Conservation (phyloP, 148 eudicot species). For the Camellia sinensis region DNA sequence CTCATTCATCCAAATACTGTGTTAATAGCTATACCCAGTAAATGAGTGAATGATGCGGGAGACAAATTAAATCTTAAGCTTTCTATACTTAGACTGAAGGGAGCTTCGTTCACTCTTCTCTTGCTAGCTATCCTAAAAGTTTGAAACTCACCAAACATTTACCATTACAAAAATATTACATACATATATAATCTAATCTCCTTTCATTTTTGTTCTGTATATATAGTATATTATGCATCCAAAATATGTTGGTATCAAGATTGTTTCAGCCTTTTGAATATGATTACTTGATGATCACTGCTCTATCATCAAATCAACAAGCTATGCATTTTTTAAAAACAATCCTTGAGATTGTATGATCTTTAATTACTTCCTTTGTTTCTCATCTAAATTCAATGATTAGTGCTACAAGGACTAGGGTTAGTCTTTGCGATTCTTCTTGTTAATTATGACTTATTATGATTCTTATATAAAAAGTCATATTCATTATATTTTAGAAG, state of each 20-base stretch:
- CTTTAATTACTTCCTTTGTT: no score
- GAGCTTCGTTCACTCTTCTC: slow-evolving; percentile 53
- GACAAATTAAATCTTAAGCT: slow-evolving; percentile 58
- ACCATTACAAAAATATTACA: neutral
- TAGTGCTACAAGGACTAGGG: neutral
- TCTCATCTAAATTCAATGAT: no score
- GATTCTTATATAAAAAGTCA: no score
- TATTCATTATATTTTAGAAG: no score
- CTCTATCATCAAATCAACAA: neutral
- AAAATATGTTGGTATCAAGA: no score
- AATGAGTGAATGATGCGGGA: slow-evolving; percentile 82
- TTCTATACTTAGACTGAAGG: slow-evolving; percentile 80
- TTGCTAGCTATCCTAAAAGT: neutral
- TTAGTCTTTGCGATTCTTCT: neutral
- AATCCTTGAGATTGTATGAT: no score
- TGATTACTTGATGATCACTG: neutral
- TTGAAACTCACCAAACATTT: neutral
- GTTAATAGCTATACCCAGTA: slow-evolving; percentile 33
- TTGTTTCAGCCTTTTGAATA: neutral
- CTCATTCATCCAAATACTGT: slow-evolving; percentile 94
- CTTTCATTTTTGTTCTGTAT: no score
- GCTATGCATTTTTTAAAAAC: neutral
- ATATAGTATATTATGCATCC: no score
- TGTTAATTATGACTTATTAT: no score
- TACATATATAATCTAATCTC: no score